A percentile compares a stretch with the other conserved stretches of the same genome.
Evolutionary conservation across 164 flowering plant species (phyloP).

Genomic region (Vitis cinerea): DNA sequence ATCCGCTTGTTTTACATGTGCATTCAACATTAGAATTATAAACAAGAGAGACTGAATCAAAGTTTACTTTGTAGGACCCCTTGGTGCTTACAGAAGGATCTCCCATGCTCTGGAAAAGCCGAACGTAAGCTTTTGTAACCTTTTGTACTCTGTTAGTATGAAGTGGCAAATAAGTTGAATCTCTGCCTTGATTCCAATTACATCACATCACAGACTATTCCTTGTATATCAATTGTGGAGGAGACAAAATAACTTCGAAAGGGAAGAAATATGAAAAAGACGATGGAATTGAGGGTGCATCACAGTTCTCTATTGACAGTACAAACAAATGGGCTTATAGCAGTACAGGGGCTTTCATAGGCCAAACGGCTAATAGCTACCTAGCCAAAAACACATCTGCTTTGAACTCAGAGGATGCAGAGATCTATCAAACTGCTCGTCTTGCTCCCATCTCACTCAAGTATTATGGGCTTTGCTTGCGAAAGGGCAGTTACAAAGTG

Average conservation of each 20-base stretch:
- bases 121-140: slow-evolving; percentile 34
- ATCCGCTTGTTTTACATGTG: too few species aligned
- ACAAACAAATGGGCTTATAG: slow-evolving; percentile 57
- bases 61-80: too few species aligned
- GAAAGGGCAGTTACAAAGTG: slow-evolving; percentile 66
- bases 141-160: background rate
- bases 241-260: slow-evolving; percentile 20
- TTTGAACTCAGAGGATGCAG: slow-evolving; percentile 23
- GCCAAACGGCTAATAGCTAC: slow-evolving; percentile 8
- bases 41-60: too few species aligned
- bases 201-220: slow-evolving; percentile 43
- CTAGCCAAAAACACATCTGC: slow-evolving; percentile 20
- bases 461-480: slow-evolving; percentile 79
- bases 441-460: slow-evolving; percentile 53
- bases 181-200: background rate
- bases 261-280: slow-evolving; percentile 9
- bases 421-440: slow-evolving; percentile 42
- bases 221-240: slow-evolving; percentile 84
- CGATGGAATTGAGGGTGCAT: slow-evolving; percentile 50
- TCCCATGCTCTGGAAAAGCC: slow-evolving; percentile 48
- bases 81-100: too few species aligned
- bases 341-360: slow-evolving; percentile 50
- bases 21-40: too few species aligned
- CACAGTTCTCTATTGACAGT: slow-evolving; percentile 26
- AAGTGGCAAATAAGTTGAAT: background rate